Base-by-base conservation (phyloP, 176 grass and related monocot species). In the Eragrostis nindensis region DNA sequence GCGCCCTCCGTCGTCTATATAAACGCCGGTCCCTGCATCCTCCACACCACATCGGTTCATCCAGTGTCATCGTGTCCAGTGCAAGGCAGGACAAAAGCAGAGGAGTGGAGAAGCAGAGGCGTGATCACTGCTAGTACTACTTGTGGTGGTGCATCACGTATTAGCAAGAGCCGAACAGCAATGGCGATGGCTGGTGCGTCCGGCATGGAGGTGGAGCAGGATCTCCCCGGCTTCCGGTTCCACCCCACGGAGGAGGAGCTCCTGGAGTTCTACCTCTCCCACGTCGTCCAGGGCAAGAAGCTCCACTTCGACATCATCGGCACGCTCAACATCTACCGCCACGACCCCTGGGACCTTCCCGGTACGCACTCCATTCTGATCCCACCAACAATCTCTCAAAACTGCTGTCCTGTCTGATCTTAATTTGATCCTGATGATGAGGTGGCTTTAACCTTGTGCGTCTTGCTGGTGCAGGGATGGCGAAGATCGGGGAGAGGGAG, bases 191-290 rank as follows among this genome's bases (percentile, higher is more conserved):
- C 13, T 9, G 66, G 8, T 57, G 11, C 75, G 68, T 74, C 86
- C 81, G 32, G 32, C 32, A 77, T 80, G 65, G 86, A 85, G 4
- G 7, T 60, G 1, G 89, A 90, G 36, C 80, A 84, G 40, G 87
- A 97, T 17, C 92, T 97, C 38, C 94, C 94, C 0, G 94, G 94
- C 3, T 97, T 97, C 79, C 80, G 94, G 32, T 97, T 97, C 82
- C 92, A 97, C 60, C 95, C 95, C 10, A 97, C 95, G 3, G 95
- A 97, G 68, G 90, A 94, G 68, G 95, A 97, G 86, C 95, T 97
- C 60, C 82, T 97, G 3, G 83, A 82, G 53, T 97, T 92, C 87
- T 97, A 97, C 83, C 92, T 97, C 50, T 68, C 82, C 47, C 62
- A 50, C 24, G 69, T 89, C 21, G 90, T 60, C 15, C 75, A 75